Percentiles rank a stretch among this genome's conserved stretches.
Evolutionary conservation across 1,284 basidiomycete genomes (phyloP).

Genomic region (Pisolithus thermaeus): DNA sequence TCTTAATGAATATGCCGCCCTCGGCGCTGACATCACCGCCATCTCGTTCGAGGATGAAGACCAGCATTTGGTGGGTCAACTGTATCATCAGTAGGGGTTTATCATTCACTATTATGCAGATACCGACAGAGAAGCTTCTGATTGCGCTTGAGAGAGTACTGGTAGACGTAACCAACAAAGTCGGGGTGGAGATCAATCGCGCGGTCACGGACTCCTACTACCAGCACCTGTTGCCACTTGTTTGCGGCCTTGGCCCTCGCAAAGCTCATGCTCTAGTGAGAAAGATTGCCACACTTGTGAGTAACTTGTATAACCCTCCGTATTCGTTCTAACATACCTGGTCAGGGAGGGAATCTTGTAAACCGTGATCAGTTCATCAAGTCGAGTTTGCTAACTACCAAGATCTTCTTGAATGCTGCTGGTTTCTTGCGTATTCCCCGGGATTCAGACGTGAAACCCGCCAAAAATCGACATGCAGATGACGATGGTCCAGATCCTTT

Average conservation of each 20-base stretch:
- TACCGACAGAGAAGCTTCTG: slow-evolving; percentile 82
- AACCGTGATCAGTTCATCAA: slow-evolving; percentile 86
- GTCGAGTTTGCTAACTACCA: slow-evolving; percentile 72
- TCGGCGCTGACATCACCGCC: slow-evolving; percentile 77
- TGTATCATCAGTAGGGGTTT: not conserved
- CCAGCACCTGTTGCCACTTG: slow-evolving; percentile 81
- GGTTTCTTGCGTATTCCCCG: slow-evolving; percentile 87
- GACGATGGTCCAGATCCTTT: slow-evolving; percentile 82
- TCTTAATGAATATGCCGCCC: slow-evolving; percentile 86
- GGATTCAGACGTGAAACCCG: slow-evolving; percentile 53
- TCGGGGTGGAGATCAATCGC: slow-evolving; percentile 95
- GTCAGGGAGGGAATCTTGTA: slow-evolving; percentile 74
- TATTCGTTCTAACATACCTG: slow-evolving; percentile 6
- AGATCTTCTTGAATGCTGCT: slow-evolving; percentile 86
- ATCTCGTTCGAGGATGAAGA: slow-evolving; percentile 80
- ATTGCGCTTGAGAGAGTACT: slow-evolving; percentile 81
- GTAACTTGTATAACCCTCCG: slow-evolving; percentile 16
- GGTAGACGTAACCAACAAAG: slow-evolving; percentile 86
- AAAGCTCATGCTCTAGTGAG: slow-evolving; percentile 87
- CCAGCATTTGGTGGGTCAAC: slow-evolving; percentile 74
- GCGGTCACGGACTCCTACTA: slow-evolving; percentile 87
- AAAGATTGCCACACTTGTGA: slow-evolving; percentile 71
- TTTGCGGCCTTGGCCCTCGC: slow-evolving; percentile 92
- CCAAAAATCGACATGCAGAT: slow-evolving; percentile 66
- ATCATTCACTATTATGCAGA: slow-evolving; percentile 37